Percentiles rank a stretch among this genome's conserved stretches.
Evolutionary conservation across 106 monocot species (phyloP).

Genomic region (Acorus calamus): DNA sequence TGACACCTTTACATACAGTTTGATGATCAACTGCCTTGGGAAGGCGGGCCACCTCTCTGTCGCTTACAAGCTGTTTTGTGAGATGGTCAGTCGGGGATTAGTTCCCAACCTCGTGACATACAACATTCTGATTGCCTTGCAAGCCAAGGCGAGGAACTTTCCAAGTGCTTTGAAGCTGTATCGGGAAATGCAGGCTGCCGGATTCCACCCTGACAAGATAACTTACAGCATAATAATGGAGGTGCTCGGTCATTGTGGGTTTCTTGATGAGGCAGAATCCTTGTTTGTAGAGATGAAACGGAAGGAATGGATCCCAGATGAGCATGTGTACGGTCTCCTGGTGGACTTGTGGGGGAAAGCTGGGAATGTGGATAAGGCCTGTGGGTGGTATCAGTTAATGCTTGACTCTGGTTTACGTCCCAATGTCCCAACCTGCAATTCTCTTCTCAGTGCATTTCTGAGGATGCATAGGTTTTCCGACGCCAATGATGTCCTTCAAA

Average conservation of each 20-base stretch:
- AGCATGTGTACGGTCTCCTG: constrained; percentile 78
- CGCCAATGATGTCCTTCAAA: constrained; percentile 48
- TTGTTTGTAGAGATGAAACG: constrained; percentile 72
- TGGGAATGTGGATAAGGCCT: constrained; percentile 70
- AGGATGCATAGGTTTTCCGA: constrained; percentile 47
- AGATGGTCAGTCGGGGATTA: constrained; percentile 83
- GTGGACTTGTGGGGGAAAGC: constrained; percentile 97
- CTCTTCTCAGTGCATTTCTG: constrained; percentile 79
- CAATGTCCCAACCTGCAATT: constrained; percentile 89
- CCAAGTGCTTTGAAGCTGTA: constrained; percentile 58
- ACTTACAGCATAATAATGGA: constrained; percentile 95
- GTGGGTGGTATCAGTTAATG: constrained; percentile 75
- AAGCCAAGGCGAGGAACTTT: constrained; percentile 91
- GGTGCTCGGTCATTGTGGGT: constrained; percentile 68
- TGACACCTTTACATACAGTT: constrained; percentile 96
- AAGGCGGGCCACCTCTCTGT: constrained; percentile 76
- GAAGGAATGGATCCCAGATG: constrained; percentile 69
- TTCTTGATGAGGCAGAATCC: constrained; percentile 62
- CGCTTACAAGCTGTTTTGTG: constrained; percentile 68
- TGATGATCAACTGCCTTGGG: constrained; percentile 94
- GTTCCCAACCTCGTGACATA: constrained; percentile 90
- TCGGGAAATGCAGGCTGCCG: constrained; percentile 75
- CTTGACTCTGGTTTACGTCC: constrained; percentile 65
- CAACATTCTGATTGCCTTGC: constrained; percentile 90
- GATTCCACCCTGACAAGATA: constrained; percentile 84